Evolutionary conservation across 192 early-diverging fungal genomes (phyloP).

Genomic region (Coemansia sp.): DNA sequence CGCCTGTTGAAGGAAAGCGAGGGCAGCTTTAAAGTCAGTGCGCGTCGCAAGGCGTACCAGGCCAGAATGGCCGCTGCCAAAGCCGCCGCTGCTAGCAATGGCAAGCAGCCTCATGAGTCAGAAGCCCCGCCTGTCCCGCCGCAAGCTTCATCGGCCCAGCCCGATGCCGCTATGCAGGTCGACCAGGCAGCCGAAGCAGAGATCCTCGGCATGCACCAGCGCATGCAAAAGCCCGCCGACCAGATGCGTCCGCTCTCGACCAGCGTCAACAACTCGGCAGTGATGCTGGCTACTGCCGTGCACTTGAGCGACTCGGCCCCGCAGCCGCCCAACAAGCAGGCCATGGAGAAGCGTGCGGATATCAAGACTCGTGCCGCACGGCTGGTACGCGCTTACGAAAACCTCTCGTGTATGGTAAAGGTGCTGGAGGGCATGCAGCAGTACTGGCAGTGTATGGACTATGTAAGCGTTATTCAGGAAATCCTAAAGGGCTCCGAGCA

Average conservation of each 20-base stretch:
- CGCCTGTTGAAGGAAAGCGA: slow-evolving; percentile 49
- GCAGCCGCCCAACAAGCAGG: slow-evolving; percentile 11
- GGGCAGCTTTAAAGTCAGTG: slow-evolving; percentile 44
- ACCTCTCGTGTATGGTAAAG: slow-evolving; percentile 54
- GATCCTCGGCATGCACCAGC: slow-evolving; percentile 6
- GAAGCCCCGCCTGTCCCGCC: background rate
- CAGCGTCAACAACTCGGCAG: slow-evolving; percentile 43
- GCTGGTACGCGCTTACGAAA: slow-evolving; percentile 45
- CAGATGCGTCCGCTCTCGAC: slow-evolving; percentile 48
- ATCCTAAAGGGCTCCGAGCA: slow-evolving; percentile 47
- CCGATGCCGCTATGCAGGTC: background rate
- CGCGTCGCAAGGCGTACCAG: slow-evolving; percentile 23
- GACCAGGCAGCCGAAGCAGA: slow-evolving; percentile 5
- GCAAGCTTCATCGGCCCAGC: background rate
- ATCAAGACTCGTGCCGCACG: slow-evolving; percentile 28
- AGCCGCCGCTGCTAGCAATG: background rate
- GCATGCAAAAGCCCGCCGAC: slow-evolving; percentile 17
- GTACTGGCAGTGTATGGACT: slow-evolving; percentile 57
- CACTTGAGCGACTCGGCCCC: slow-evolving; percentile 29
- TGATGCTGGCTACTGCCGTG: slow-evolving; percentile 40
- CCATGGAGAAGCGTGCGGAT: slow-evolving; percentile 23
- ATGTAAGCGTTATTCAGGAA: slow-evolving; percentile 42
- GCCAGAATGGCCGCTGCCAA: slow-evolving; percentile 7
- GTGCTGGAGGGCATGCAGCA: slow-evolving; percentile 55
- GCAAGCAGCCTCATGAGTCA: background rate